Percentiles rank a stretch among this genome's conserved stretches.
Conservation (phyloP, 2,329 filamentous ascomycete genomes). For the Ceratocystis huliohia region DNA sequence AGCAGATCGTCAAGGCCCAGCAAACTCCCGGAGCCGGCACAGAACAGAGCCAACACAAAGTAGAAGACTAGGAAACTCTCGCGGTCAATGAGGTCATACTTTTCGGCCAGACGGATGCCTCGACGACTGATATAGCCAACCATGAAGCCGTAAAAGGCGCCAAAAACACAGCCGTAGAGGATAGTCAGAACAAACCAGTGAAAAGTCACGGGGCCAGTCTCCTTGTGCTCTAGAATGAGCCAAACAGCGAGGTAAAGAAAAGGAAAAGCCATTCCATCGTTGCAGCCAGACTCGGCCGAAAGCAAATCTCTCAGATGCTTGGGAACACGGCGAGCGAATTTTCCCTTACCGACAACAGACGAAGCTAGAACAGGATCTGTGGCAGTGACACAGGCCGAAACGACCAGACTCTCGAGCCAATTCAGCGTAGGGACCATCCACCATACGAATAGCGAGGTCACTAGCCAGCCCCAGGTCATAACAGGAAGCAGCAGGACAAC, state of each 20-base stretch:
- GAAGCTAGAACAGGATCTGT: conserved; percentile 95
- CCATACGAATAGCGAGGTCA: conserved; percentile 90
- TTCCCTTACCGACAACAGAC: conserved; percentile 96
- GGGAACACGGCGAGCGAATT: conserved; percentile 92
- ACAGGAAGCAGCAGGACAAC: conserved; percentile 78
- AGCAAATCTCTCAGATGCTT: conserved; percentile 93
- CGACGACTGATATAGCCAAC: conserved; percentile 86
- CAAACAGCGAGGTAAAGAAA: conserved; percentile 92
- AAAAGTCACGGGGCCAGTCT: conserved; percentile 56
- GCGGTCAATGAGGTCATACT: conserved; percentile 74
- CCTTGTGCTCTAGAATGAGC: conserved; percentile 65
- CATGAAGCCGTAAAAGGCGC: conserved; percentile 72
- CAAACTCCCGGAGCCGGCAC: conserved; percentile 82
- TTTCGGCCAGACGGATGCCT: conserved; percentile 77
- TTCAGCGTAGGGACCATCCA: conserved; percentile 67
- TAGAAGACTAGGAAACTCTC: conserved; percentile 98
- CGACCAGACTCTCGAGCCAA: conserved; percentile 80
- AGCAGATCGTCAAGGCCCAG: conserved; percentile 87
- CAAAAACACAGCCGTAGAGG: conserved; percentile 91
- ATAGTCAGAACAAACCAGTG: conserved; percentile 86
- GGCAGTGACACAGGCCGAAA: conserved; percentile 88
- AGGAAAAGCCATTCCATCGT: conserved; percentile 98
- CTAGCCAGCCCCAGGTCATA: conserved; percentile 92
- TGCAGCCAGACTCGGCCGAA: conserved; percentile 94
- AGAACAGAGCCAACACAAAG: conserved; percentile 91